Base-by-base conservation (phyloP, 2,329 filamentous ascomycete species). In the Metarhizium sp. region DNA sequence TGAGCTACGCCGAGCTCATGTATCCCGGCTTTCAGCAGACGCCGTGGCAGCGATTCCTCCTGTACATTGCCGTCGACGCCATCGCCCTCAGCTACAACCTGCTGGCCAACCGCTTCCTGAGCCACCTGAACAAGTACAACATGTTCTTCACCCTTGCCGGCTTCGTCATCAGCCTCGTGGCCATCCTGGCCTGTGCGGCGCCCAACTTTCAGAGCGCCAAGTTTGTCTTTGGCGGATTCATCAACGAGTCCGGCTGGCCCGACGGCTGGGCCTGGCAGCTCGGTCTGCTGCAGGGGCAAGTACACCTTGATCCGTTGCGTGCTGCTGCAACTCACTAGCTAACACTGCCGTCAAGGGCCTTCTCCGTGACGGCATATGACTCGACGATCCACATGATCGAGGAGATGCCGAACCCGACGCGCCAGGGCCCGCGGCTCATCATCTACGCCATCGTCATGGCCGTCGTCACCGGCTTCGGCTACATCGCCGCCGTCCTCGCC, bases 21-120 rank as follows among this genome's bases (percentile, higher is more conserved):
- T 71, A 85, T 60, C 73, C 80, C 0, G 71, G 66, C 53, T 89
- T 84, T 63, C 71, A 75, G 34, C 57, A 79, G 2, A 68, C 86
- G 62, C 63, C 79, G 3, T 89, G 85, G 83, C 85, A 90, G 62
- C 83, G 87, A 59, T 89, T 90, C 67, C 71, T 88, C 25, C 85
- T 89, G 51, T 89, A 88, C 66, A 77, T 86, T 47, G 84, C 69
- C 6, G 85, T 83, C 64, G 85, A 80, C 6, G 56, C 83, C 16
- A 69, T 78, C 18, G 82, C 82, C 6, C 81, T 87, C 56, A 56
- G 79, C 52, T 72, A 88, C 67, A 89, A 89, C 60, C 79, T 81
- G 1, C 86, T 88, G 60, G 73, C 78, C 11, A 68, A 62, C 2
- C 59, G 63, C 3, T 62, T 83, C 3, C 73, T 90, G 2, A 85